Evolutionary conservation across 2,329 filamentous ascomycete species (phyloP), one percentile per base, ranked within the genome.

Genomic region (Hirsutella rhossiliensis): DNA sequence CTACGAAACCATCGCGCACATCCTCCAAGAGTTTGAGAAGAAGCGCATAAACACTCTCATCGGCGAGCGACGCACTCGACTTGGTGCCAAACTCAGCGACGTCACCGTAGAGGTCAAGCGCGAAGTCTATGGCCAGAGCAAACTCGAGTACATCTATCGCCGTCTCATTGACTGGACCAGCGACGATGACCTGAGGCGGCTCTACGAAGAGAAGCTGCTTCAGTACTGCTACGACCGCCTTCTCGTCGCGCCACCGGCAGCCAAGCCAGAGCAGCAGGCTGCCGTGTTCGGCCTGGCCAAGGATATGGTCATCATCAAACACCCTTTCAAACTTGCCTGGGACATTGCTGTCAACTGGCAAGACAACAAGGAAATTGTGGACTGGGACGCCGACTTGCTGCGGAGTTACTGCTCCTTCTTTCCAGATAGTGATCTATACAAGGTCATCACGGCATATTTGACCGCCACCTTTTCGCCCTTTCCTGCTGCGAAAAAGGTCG

Each of bases 291-390:
- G 84, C 47, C 68, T 92, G 43, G 88, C 90, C 1, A 79, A 82
- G 49, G 92, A 90, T 48, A 95, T 98, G 85, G 90, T 98, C 48
- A 85, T 95, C 47, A 92, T 98, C 59, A 89, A 90, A 54, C 88
- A 97, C 54, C 86, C 87, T 0, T 95, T 83, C 63, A 78, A 82
- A 50, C 72, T 94, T 15, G 92, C 92, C 0, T 98, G 94, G 94
- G 83, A 87, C 54, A 82, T 96, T 48, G 76, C 84, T 28, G 71
- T 98, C 46, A 87, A 97, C 57, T 97, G 90, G 85, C 77, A 84
- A 52, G 89, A 96, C 60, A 68, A 79, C 37, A 80, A 85, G 53
- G 76, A 77, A 40, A 74, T 92, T 40, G 68, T 73, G n/a, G 77
- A 87, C 23, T 84, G 87, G 69, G 89, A 97, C 56, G 75, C 78